These are phyloP conservation scores for Iberis amara DNA, from an alignment of 441 rosid species.

Conservation along the genomic window DNA sequence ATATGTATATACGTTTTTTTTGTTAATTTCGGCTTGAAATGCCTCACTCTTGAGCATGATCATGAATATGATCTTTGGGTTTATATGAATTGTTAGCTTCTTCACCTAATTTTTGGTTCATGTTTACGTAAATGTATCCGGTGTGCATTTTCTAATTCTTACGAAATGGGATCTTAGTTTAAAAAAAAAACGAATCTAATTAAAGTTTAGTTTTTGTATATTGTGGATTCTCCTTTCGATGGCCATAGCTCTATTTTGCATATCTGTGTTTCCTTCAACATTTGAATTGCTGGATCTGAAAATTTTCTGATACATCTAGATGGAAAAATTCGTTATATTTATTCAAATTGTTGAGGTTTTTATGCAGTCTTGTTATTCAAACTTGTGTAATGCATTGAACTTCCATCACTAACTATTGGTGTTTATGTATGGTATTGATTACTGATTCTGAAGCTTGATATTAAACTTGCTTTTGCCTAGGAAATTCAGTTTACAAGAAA, in stretches of 20 bases:
- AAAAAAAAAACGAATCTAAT: background rate
- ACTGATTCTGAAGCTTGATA: constrained; percentile 5
- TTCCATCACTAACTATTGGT: background rate
- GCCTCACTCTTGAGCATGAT: constrained; percentile 20
- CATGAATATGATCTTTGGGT: constrained; percentile 4
- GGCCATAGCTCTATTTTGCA: too few relatives aligned
- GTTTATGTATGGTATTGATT: constrained; percentile 18
- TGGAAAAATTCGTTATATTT: too few relatives aligned
- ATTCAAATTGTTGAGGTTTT: background rate
- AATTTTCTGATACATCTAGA: too few relatives aligned
- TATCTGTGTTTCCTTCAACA: too few relatives aligned
- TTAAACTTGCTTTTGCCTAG: background rate
- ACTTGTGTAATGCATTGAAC: background rate
- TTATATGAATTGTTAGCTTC: constrained; percentile 4
- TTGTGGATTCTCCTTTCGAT: background rate
- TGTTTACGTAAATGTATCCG: constrained; percentile 19
- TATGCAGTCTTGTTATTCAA: too few relatives aligned
- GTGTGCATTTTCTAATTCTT: constrained; percentile 16
- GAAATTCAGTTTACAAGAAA: constrained; percentile 22
- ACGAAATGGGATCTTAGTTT: constrained; percentile 24
- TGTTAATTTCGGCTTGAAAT: constrained; percentile 1
- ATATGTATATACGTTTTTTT: background rate
- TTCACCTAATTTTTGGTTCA: constrained; percentile 4
- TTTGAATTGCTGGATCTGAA: too few relatives aligned
- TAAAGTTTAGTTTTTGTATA: background rate